Conservation (phyloP, 1,284 basidiomycete species). For the Pseudozyma tsukubaensis region DNA sequence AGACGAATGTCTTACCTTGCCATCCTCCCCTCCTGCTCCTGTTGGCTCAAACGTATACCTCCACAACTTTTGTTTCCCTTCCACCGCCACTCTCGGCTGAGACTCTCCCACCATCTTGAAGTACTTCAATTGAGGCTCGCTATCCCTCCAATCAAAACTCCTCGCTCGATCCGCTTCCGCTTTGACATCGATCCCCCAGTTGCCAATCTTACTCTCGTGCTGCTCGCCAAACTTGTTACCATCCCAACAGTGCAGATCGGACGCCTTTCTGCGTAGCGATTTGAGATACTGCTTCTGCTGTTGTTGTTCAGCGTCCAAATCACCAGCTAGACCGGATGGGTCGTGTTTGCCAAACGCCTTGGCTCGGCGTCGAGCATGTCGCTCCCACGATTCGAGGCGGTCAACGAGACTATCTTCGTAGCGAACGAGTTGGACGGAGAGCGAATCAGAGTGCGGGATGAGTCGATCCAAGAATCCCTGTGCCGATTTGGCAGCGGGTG, state of each 20-base stretch:
- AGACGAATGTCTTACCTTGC: constrained; percentile 24
- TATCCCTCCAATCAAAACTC: constrained; percentile 57
- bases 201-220: constrained; percentile 42
- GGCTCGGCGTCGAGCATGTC: constrained; percentile 46
- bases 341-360: constrained; percentile 52
- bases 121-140: constrained; percentile 39
- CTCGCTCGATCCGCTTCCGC: constrained; percentile 56
- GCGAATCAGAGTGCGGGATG: constrained; percentile 47
- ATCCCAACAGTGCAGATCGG: constrained; percentile 39
- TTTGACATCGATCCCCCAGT: constrained; percentile 55
- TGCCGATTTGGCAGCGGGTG: neutral
- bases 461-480: constrained; percentile 20
- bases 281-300: constrained; percentile 42
- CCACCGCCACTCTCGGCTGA: constrained; percentile 7
- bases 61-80: constrained; percentile 15
- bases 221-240: constrained; percentile 34
- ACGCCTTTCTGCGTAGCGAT: constrained; percentile 28
- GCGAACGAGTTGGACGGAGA: constrained; percentile 49
- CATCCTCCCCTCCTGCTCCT: constrained; percentile 3
- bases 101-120: constrained; percentile 26
- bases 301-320: constrained; percentile 34
- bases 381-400: constrained; percentile 55
- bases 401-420: constrained; percentile 51
- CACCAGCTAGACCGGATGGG: constrained; percentile 39
- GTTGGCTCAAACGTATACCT: constrained; percentile 40